phyloP scores from a whole-genome alignment of 139 green algal species.

The Auxenochlorella pyrenoidosa region DNA sequence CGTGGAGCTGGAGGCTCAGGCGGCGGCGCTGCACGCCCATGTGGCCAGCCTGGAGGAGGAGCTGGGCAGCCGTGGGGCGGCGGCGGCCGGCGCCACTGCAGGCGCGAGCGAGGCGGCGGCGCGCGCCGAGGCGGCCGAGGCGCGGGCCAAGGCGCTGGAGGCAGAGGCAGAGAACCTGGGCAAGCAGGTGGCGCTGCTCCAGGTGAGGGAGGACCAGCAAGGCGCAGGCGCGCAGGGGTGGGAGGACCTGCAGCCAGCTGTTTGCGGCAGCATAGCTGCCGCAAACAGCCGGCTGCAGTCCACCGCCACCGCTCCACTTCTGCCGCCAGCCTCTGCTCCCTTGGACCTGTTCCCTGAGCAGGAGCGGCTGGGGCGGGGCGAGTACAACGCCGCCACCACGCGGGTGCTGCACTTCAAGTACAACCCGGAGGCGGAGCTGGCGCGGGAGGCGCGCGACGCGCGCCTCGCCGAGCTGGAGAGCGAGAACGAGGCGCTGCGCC shows the following conservation, averaged over 20 bases:
- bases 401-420: constrained; percentile 80
- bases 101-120: constrained; percentile 8
- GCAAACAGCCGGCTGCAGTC: not conserved
- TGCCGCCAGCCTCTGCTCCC: too few relatives aligned
- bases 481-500: constrained; percentile 42
- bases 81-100: not conserved
- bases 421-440: constrained; percentile 74
- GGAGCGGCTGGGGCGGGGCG: constrained; percentile 72
- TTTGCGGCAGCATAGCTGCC: too few relatives aligned
- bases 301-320: not conserved
- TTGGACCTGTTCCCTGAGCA: too few relatives aligned
- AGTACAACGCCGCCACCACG: constrained; percentile 67
- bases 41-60: constrained; percentile 29
- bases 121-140: constrained; percentile 35
- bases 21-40: constrained; percentile 38
- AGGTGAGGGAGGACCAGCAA: not conserved
- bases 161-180: constrained; percentile 41
- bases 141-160: constrained; percentile 22
- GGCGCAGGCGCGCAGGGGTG: not conserved
- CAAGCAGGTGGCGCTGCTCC: constrained; percentile 27
- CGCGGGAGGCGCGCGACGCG: constrained; percentile 24
- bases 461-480: constrained; percentile 40
- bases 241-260: too few relatives aligned
- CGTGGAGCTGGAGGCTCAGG: constrained; percentile 46
- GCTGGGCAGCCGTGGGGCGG: not conserved